Percentiles rank a stretch among this genome's conserved stretches.
These are phyloP conservation scores for Vaccinium myrtillus DNA, from an alignment of 148 eudicot genomes.

Conservation along the genomic window DNA sequence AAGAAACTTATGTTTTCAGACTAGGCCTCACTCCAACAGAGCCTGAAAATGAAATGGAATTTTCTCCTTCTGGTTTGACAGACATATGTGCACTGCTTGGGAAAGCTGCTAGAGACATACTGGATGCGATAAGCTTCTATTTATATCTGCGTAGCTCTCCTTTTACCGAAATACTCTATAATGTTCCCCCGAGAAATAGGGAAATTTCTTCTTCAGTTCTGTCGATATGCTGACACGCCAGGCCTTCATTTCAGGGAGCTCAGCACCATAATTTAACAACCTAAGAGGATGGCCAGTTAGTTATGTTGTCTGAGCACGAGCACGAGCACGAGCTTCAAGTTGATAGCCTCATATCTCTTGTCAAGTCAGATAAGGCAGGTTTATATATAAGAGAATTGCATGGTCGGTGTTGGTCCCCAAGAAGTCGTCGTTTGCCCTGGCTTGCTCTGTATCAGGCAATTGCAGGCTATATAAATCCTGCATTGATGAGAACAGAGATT, in stretches of 20 bases:
- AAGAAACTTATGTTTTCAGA: slow-evolving; percentile 74
- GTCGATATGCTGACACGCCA: slow-evolving; percentile 74
- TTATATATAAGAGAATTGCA: slow-evolving; percentile 79
- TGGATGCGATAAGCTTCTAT: slow-evolving; percentile 83
- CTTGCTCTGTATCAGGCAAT: slow-evolving; percentile 91
- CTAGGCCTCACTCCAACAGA: slow-evolving; percentile 69
- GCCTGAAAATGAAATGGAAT: slow-evolving; percentile 35
- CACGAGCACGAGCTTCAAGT: slow-evolving; percentile 24
- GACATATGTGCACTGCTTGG: too few relatives aligned
- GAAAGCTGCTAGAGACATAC: slow-evolving; percentile 20
- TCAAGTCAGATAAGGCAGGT: slow-evolving; percentile 80
- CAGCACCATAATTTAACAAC: slow-evolving; percentile 70
- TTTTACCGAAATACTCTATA: slow-evolving; percentile 87
- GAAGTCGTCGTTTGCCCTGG: slow-evolving; percentile 89
- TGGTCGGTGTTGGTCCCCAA: slow-evolving; percentile 86
- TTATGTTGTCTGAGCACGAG: slow-evolving; percentile 33
- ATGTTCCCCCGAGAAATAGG: slow-evolving; percentile 76
- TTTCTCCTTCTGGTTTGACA: slow-evolving; percentile 51
- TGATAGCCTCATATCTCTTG: slow-evolving; percentile 73
- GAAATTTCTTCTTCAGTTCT: slow-evolving; percentile 57
- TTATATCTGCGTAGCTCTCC: slow-evolving; percentile 81
- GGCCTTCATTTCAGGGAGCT: slow-evolving; percentile 89
- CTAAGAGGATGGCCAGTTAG: slow-evolving; percentile 72
- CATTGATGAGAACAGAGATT: slow-evolving; percentile 63
- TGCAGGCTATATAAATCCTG: slow-evolving; percentile 82